Evolutionary conservation across 345 rosid genomes (phyloP).

Genomic region (Brassica carinata): DNA sequence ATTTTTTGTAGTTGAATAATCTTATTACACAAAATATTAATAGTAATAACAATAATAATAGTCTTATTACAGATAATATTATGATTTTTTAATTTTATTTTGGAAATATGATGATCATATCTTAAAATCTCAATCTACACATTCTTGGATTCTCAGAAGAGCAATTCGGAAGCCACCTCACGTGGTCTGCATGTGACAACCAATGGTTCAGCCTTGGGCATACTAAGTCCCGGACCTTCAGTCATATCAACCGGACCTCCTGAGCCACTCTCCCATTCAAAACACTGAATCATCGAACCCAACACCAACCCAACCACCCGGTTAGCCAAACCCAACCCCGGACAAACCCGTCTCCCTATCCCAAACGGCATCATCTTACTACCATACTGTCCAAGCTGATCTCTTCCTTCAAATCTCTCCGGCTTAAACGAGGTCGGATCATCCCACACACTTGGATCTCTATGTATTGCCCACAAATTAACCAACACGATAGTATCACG

Average conservation of each 20-base stretch:
- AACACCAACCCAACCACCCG: slow-evolving; percentile 43
- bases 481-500: slow-evolving; percentile 42
- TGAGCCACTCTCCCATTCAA: slow-evolving; percentile 48
- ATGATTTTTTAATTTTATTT: not conserved
- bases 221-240: slow-evolving; percentile 45
- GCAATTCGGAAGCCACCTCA: slow-evolving; percentile 25
- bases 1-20: not conserved
- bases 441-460: slow-evolving; percentile 48
- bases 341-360: slow-evolving; percentile 53
- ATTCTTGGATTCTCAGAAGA: not conserved
- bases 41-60: too few species aligned
- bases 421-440: slow-evolving; percentile 49
- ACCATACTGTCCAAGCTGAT: slow-evolving; percentile 9
- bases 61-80: not conserved
- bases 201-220: slow-evolving; percentile 49
- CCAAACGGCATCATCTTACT: slow-evolving; percentile 52
- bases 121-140: not conserved
- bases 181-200: slow-evolving; percentile 46
- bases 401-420: slow-evolving; percentile 43
- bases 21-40: not conserved
- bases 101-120: not conserved
- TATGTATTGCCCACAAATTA: slow-evolving; percentile 53
- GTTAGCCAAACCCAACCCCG: slow-evolving; percentile 47
- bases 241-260: slow-evolving; percentile 46
- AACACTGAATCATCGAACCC: slow-evolving; percentile 52